Base-by-base conservation (phyloP, 192 early-diverging fungal genomes). In the Backusella australiensis region DNA sequence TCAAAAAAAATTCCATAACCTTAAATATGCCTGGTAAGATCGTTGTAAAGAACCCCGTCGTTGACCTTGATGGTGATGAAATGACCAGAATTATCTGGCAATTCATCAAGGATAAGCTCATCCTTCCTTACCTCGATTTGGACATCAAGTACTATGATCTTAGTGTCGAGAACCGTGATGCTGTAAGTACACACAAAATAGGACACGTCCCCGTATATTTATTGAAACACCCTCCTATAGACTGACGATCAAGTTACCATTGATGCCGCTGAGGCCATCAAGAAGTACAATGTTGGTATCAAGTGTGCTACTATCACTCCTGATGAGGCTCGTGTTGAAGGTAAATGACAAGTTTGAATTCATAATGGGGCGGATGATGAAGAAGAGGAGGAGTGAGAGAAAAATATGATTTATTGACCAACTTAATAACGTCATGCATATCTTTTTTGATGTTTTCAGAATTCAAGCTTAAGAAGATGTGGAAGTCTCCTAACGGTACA, bases 221-320 rank as follows among this genome's bases (percentile, higher is more conserved):
- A 59, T 26, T 56, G 7, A 9, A 7, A 56, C 8, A 9, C 8
- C 15, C 15, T n/a, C 21, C 1, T n/a, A 71, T 75, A 91, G 88
- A 97, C 96, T 26, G 82, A 93, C 84, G 95, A 97, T 86, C 85
- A 93, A 87, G 94, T 99, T 67, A 99, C 97, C 34, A 86, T 96
- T 41, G 96, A 98, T 34, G 94, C 97, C 34, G 97, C 97, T 59
- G 94, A 96, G 79, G 97, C 97, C 12, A 98, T 97, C 85, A 92
- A 93, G 82, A 94, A 96, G 88, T 96, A 97, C 91, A 95, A 96
- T 80, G 96, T 96, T 71, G 92, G 96, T 76, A 99, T 99, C 90
- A 99, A 99, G 89, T 99, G 97, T 82, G 97, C 97, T 14, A 99
- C 97, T 42, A 99, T 99, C 82, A 99, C 97, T 29, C 96, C 97